Evolutionary conservation across 768 basidiomycete genomes (phyloP).

Genomic region (Gyrodon lividus): DNA sequence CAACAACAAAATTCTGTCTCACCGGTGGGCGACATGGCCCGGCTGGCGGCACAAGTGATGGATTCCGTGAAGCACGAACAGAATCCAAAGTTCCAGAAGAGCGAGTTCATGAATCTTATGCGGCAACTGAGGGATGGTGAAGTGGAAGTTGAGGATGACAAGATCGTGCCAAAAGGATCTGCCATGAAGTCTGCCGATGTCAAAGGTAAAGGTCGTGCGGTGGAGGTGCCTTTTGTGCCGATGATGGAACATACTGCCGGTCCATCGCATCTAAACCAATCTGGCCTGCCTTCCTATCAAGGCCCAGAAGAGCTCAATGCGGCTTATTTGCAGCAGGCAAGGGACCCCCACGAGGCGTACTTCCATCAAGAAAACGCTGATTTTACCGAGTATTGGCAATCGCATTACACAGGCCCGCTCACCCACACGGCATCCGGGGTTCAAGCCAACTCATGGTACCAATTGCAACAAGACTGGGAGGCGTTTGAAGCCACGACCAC

Average conservation of each 20-base stretch:
- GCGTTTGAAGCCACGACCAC: constrained; percentile 69
- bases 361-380: constrained; percentile 70
- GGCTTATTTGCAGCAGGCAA: constrained; percentile 20
- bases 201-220: constrained; percentile 68
- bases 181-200: constrained; percentile 35
- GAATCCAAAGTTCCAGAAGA: constrained; percentile 84
- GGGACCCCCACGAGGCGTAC: constrained; percentile 61
- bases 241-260: constrained; percentile 1
- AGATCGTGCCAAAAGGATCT: constrained; percentile 60
- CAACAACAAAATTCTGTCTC: constrained; percentile 27
- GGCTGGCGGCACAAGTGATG: constrained; percentile 75
- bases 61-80: constrained; percentile 71
- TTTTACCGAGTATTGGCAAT: constrained; percentile 60
- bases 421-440: constrained; percentile 15
- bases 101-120: constrained; percentile 86
- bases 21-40: constrained; percentile 65
- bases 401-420: constrained; percentile 32
- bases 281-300: constrained; percentile 14
- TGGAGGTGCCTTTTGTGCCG: constrained; percentile 11
- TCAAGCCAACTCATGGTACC: constrained; percentile 52
- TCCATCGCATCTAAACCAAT: constrained; percentile 1
- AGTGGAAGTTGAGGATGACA: constrained; percentile 74
- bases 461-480: constrained; percentile 79
- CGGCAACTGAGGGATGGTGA: constrained; percentile 77
- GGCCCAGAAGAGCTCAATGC: constrained; percentile 17